Evolutionary conservation across 2,329 filamentous ascomycete genomes (phyloP), one percentile per base, ranked within the genome.

Genomic region (Xylariaceae sp.): DNA sequence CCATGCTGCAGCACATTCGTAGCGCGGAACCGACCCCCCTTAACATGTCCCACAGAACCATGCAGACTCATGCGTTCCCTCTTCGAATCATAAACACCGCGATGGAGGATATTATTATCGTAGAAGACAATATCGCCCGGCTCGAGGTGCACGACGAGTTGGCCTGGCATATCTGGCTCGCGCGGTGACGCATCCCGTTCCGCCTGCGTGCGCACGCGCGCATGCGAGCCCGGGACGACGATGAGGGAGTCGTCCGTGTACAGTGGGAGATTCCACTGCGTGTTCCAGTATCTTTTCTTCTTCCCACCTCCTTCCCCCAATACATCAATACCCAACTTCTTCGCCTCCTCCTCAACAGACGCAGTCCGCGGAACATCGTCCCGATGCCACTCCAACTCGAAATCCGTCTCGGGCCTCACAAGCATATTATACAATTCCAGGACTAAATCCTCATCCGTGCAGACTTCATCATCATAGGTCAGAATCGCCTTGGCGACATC

Each of bases 371-470:
- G 78, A 51, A 96, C 87, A 70, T 95, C 90, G 70, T 96, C 92
- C 37, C 92, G 79, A 72, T 96, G 92, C 92, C 92, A 96, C 53
- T 87, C 78, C 53, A 96, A 80, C 68, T 84, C 84, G 68, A 93
- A 96, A 65, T 88, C 84, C 2, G 70, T 66, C 45, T 86, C 84
- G 0, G 91, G 91, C 4, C 88, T 79, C 11, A 95, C 86, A 6
- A 96, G 85, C 74, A 96, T 80, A 71, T 96, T 96, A 75, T 91
- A 92, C 15, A 96, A 77, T 74, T 96, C 92, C 85, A 96, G 60
- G 45, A 93, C 88, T 18, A 96, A 77, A 1, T 86, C 78, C 4
- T 88, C 83, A 39, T 86, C 82, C 15, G 44, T 54, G 48, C 57
- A 62, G n/a, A 50, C 49, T 1, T 55, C 56, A 56, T 74, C 65